Evolutionary conservation across 208 protist genomes (phyloP), one percentile per base, ranked within the genome.

Genomic region (Acanthamoeba sp.): DNA sequence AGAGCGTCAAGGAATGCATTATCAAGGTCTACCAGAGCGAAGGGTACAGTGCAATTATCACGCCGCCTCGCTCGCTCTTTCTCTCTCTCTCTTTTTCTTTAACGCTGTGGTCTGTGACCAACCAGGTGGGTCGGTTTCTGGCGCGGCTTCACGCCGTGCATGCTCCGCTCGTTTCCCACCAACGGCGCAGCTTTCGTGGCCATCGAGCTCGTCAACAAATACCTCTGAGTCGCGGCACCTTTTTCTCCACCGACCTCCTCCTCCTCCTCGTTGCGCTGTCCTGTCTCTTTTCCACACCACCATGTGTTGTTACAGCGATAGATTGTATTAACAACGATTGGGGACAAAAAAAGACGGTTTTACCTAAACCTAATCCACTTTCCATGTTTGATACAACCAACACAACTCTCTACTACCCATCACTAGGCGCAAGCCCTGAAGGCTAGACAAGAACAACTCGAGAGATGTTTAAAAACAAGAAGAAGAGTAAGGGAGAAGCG

Each of bases 201-300:
- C 59, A 93, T 93, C 34, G 88, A 93, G 45, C 62, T 93, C 20
- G 88, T 93, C 57, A 93, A 93, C 66, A 93, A 93, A 50, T 78
- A 93, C 88, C 88, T 93, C 22, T 93, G 45, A 93, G 32, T 84
- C 45, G 24, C 57, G n/a, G 10, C 64, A 34, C 10, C 20, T 59
- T 20, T 59, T 20, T 59, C 59, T 32, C 16, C 16, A 4, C 16
- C 16, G n/a, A 20, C 14, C 59, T 66, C n/a, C 4, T 18, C 59
- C 24, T 66, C 59, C 59, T 24, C 16, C 20, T 50, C 12, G 9
- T 16, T 50, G 12, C 45, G 45, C 45, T 50, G n/a, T n/a, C n/a
- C n/a, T n/a, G n/a, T n/a, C n/a, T n/a, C n/a, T n/a, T n/a, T n/a
- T n/a, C n/a, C n/a, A n/a, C 50, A 2, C 50, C 50, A 22, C 48